phyloP scores from a whole-genome alignment of 805 yeast species.

The Starmera amethionina region DNA sequence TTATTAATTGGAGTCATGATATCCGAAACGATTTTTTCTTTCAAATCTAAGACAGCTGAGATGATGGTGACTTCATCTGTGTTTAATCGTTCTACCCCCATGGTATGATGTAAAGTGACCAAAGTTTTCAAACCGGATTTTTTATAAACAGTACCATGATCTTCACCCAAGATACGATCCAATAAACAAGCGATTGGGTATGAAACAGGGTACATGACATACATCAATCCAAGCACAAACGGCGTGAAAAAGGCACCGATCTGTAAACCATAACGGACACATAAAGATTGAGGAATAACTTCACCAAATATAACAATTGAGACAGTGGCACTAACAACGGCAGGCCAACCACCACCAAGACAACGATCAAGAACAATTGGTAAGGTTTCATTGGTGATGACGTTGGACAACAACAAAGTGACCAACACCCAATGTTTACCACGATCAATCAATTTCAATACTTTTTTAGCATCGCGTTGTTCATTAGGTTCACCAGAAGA shows the following conservation, averaged over 20 bases:
- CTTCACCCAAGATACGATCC: constrained; percentile 83
- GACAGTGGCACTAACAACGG: constrained; percentile 88
- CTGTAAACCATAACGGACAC: constrained; percentile 87
- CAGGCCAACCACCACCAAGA: constrained; percentile 96
- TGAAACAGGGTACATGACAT: constrained; percentile 83
- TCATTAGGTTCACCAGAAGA: constrained; percentile 75
- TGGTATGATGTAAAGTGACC: constrained; percentile 85
- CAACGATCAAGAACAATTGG: constrained; percentile 91
- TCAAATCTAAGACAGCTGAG: constrained; percentile 85
- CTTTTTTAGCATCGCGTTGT: constrained; percentile 58
- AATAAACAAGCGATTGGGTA: constrained; percentile 79
- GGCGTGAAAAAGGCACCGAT: constrained; percentile 89
- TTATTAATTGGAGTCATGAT: constrained; percentile 94
- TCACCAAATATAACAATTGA: constrained; percentile 93
- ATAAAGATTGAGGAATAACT: constrained; percentile 87
- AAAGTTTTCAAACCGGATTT: constrained; percentile 88
- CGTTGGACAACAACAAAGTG: constrained; percentile 75
- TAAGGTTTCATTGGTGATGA: constrained; percentile 86
- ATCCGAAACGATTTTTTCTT: constrained; percentile 76
- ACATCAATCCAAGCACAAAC: constrained; percentile 78
- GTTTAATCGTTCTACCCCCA: constrained; percentile 91
- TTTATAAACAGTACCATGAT: constrained; percentile 91
- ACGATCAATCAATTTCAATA: constrained; percentile 56
- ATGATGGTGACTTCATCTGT: constrained; percentile 95
- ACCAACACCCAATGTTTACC: constrained; percentile 98